phyloP scores from a whole-genome alignment of 805 yeast genomes.

The Wickerhamiella sorbophila region DNA sequence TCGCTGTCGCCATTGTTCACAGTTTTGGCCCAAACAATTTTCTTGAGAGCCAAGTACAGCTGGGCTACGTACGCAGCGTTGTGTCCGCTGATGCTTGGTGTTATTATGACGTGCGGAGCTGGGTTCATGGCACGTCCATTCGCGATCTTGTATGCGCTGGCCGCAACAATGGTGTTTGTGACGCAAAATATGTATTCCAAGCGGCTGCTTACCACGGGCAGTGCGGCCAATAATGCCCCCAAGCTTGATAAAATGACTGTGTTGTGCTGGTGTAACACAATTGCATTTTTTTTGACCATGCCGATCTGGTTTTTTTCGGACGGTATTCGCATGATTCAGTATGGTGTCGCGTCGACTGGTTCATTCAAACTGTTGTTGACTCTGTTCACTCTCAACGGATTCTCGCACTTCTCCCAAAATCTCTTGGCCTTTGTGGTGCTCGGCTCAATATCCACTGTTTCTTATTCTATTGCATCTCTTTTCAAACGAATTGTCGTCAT shows the following conservation, averaged over 20 bases:
- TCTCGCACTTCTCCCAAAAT: conserved; percentile 68
- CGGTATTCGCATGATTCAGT: conserved; percentile 20
- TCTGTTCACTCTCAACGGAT: conserved; percentile 48
- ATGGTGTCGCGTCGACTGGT: conserved; percentile 11
- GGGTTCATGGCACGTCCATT: conserved; percentile 33
- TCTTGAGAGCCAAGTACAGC: conserved; percentile 46
- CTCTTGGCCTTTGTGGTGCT: conserved; percentile 67
- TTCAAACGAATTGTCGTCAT: conserved; percentile 81
- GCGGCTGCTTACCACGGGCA: conserved; percentile 44
- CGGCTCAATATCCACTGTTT: conserved; percentile 68
- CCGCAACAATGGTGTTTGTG: conserved; percentile 64
- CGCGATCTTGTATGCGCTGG: conserved; percentile 56
- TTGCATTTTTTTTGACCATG: conserved; percentile 58
- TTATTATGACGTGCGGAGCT: conserved; percentile 45
- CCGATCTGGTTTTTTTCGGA: conserved; percentile 61
- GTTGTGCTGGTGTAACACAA: conserved; percentile 61
- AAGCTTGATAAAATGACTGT: conserved; percentile 70
- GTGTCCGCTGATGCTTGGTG: conserved; percentile 68
- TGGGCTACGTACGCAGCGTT: conserved; percentile 61
- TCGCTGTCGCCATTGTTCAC: conserved; percentile 84
- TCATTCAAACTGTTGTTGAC: conserved; percentile 29
- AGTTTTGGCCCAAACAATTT: conserved; percentile 56
- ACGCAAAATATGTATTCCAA: conserved; percentile 79
- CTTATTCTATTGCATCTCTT: conserved; percentile 76
- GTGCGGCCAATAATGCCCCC: conserved; percentile 4